Evolutionary conservation across 768 basidiomycete species (phyloP), one percentile per base, ranked within the genome.

Genomic region (Pholiota conissans): DNA sequence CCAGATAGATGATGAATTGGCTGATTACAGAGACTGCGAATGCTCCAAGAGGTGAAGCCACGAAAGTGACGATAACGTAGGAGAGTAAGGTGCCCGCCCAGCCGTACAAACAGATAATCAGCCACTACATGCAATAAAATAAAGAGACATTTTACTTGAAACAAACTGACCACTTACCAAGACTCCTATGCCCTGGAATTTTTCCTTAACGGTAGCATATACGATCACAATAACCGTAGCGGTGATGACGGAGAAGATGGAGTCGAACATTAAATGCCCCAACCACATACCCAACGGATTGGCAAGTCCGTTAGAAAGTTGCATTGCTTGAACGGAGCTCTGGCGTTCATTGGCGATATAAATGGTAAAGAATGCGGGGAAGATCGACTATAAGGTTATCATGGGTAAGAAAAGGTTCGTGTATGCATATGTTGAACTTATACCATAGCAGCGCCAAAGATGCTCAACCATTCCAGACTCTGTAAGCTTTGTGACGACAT

Each of bases 301-400:
- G 0, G 84, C 78, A 20, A 91, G 70, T 1, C 90, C 90, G 66
- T 92, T 90, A 34, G 87, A 89, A 29, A 88, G 74, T 64, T 92
- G 90, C 87, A 92, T 93, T 2, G 90, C 87, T 67, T 91, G 89
- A 0, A 92, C 88, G 2, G 84, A 83, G 0, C 85, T 83, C 1
- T 83, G 79, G 7, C 88, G 82, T 65, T 93, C 91, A 59, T 78
- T 79, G 0, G 89, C 84, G 3, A 90, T 88, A 68, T 93, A 93
- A 11, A 93, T 68, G 9, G 88, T 80, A 62, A 84, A 91, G 73
- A 93, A 93, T 3, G 90, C 90, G 14, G 91, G 89, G 65, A 82
- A 92, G 1, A 90, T 84, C 9, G 87, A 77, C 87, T 90, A 54
- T 13, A 59, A 37, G 49, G 28, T n/a, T 29, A 35, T 24, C 2